Conservation (phyloP, 2,329 filamentous ascomycete genomes). For the Phialophora verrucosa region DNA sequence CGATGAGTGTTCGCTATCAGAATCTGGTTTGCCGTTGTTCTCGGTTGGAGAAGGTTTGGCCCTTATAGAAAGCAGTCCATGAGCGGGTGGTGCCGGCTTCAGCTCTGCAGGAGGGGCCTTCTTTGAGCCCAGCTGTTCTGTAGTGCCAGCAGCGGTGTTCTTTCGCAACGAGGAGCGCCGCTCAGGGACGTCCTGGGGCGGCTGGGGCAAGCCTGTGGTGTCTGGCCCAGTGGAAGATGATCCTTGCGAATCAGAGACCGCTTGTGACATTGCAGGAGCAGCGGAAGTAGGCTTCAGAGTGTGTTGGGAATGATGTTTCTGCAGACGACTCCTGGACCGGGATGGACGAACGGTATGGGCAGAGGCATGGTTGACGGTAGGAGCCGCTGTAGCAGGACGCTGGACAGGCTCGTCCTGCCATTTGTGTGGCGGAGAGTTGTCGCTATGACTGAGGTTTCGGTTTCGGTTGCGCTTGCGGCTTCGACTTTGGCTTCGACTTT, state of each 20-base stretch:
- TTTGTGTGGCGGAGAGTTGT: constrained; percentile 9
- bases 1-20: constrained; percentile 18
- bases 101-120: constrained; percentile 15
- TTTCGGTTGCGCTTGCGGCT: constrained; percentile 12
- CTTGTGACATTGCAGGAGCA: constrained; percentile 16
- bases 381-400: constrained; percentile 12
- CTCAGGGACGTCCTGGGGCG: constrained; percentile 20
- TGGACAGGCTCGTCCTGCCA: constrained; percentile 4
- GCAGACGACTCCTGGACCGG: constrained; percentile 29
- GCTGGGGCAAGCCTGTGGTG: constrained; percentile 25
- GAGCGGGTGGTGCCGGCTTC: constrained; percentile 10
- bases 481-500: constrained; percentile 7
- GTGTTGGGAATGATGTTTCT: constrained; percentile 18
- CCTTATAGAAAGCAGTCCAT: constrained; percentile 19
- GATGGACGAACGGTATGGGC: constrained; percentile 9
- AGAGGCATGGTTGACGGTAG: constrained; percentile 14
- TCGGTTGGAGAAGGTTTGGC: constrained; percentile 19
- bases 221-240: constrained; percentile 11
- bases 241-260: constrained; percentile 1
- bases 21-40: constrained; percentile 1
- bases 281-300: constrained; percentile 19
- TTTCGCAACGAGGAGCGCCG: constrained; percentile 27
- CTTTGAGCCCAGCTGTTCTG: constrained; percentile 8
- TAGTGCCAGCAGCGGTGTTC: constrained; percentile 10
- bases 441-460: constrained; percentile 13